Conservation (phyloP, 208 protist species). For the Wallacemonas rigidus region DNA sequence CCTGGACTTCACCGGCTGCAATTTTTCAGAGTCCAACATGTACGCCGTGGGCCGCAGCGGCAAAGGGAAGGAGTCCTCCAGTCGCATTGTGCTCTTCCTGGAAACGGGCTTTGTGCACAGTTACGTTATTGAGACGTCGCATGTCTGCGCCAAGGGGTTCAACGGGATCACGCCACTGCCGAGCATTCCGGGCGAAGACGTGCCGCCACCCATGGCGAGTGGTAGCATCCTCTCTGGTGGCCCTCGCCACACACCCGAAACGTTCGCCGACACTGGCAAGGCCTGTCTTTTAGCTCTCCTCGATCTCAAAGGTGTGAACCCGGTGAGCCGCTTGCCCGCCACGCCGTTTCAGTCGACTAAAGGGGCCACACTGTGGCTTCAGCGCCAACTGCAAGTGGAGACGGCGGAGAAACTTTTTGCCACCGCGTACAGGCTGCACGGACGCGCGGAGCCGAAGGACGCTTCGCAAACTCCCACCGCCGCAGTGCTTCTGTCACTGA, state of each 20-base stretch:
- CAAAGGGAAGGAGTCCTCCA: slow-evolving; percentile 89
- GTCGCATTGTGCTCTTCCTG: slow-evolving; percentile 82
- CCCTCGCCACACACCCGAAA: slow-evolving; percentile 57
- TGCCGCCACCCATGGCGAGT: slow-evolving; percentile 18
- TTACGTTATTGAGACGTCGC: slow-evolving; percentile 93
- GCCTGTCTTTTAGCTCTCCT: slow-evolving; percentile 76
- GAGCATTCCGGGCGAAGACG: slow-evolving; percentile 26
- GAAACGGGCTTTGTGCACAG: slow-evolving; percentile 80
- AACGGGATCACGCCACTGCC: slow-evolving; percentile 49
- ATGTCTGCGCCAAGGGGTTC: slow-evolving; percentile 71
- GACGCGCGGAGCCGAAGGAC: slow-evolving; percentile 27
- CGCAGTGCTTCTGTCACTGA: slow-evolving; percentile 48
- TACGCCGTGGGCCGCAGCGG: slow-evolving; percentile 85
- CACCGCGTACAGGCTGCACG: slow-evolving; percentile 53
- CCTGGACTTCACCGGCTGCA: slow-evolving; percentile 92
- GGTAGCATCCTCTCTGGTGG: slow-evolving; percentile 19
- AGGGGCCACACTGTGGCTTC: slow-evolving; percentile 65
- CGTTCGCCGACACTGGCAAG: slow-evolving; percentile 80
- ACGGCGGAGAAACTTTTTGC: slow-evolving; percentile 70
- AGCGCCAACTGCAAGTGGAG: slow-evolving; percentile 80
- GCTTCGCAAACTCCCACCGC: slow-evolving; percentile 13
- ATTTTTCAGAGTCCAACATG: slow-evolving; percentile 93
- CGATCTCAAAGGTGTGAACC: slow-evolving; percentile 83
- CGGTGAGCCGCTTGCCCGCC: slow-evolving; percentile 57
- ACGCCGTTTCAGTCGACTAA: slow-evolving; percentile 59